Percentiles rank a stretch among this genome's conserved stretches.
Conservation (phyloP, 805 yeast species). For the Maudiozyma turicensis region DNA sequence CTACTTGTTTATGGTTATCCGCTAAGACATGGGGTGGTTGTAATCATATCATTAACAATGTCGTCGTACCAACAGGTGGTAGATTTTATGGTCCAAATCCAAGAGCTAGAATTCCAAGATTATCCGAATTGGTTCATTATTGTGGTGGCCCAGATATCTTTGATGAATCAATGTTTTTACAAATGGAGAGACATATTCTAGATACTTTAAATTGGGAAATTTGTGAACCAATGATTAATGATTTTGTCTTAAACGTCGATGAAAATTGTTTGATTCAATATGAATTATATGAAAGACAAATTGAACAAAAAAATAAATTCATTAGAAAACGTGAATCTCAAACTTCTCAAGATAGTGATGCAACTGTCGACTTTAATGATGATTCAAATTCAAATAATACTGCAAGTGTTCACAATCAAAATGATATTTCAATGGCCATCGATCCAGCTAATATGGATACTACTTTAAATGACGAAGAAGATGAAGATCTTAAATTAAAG, state of each 20-base stretch:
- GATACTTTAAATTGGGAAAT: conserved; percentile 65
- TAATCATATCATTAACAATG: conserved; percentile 50
- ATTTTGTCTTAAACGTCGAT: conserved; percentile 36
- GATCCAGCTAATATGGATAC: conserved; percentile 15
- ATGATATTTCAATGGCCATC: conserved; percentile 9
- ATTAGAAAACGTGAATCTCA: conserved; percentile 15
- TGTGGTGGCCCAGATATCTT: conserved; percentile 55
- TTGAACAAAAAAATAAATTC: conserved; percentile 20
- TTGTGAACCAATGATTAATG: conserved; percentile 49
- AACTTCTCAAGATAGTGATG: conserved; percentile 19
- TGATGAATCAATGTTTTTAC: conserved; percentile 50
- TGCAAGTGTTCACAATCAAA: not conserved
- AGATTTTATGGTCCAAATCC: conserved; percentile 61
- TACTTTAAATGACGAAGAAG: conserved; percentile 17
- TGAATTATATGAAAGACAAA: conserved; percentile 27
- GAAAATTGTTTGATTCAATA: conserved; percentile 36
- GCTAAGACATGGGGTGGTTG: conserved; percentile 76
- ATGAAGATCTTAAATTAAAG: conserved; percentile 24
- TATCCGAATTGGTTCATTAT: conserved; percentile 58
- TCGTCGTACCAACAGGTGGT: conserved; percentile 45
- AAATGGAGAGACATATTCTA: conserved; percentile 71
- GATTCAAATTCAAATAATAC: conserved; percentile 1
- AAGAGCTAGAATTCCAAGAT: conserved; percentile 64
- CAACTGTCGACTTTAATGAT: conserved; percentile 19
- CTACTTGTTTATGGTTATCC: conserved; percentile 89